Base-by-base conservation (phyloP, 805 yeast genomes). In the Candida nanaspora region DNA sequence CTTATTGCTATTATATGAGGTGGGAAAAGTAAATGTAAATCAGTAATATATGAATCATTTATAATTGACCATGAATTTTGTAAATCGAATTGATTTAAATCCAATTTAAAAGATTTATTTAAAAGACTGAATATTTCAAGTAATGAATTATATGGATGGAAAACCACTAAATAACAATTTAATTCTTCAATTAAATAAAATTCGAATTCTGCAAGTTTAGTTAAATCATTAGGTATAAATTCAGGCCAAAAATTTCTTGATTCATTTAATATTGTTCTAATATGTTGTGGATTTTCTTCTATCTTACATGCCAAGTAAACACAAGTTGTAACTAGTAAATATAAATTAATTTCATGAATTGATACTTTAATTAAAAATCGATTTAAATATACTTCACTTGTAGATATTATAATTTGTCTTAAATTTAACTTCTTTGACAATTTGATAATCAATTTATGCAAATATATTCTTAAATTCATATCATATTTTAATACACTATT, bases 201-300 rank as follows among this genome's bases (percentile, higher is more conserved):
- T 62, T 93, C 98, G 62, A 94, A 86, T 57, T 93, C 98, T 0
- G 98, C 97, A 14, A 93, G 69, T 53, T 86, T 86, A 23, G 95
- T 82, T 15, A 88, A 77, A 57, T 91, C 98, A 43, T 84, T 87
- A 0, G 97, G 95, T 29, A 91, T 82, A 52, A 80, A 86, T 53
- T 89, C 96, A 0, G 98, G 97, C 98, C 98, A 91, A 31, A 87
- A 63, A 30, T 82, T 82, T 40, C 96, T 65, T 2, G 97, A 93
- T 56, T 91, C 98, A 16, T 80, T 71, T 19, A 86, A 76, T 9
- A 93, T 72, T 1, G 89, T 76, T 41, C 96, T 65, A 9, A 93
- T 87, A 56, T 93, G 97, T 54, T 85, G 95, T 1, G 98, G 98
- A 50, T 86, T 82, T 60, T 93, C 98, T 59, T 93, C 98, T 27